Evolutionary conservation across 129 eudicot species (phyloP).

Genomic region (Solidago caesia): DNA sequence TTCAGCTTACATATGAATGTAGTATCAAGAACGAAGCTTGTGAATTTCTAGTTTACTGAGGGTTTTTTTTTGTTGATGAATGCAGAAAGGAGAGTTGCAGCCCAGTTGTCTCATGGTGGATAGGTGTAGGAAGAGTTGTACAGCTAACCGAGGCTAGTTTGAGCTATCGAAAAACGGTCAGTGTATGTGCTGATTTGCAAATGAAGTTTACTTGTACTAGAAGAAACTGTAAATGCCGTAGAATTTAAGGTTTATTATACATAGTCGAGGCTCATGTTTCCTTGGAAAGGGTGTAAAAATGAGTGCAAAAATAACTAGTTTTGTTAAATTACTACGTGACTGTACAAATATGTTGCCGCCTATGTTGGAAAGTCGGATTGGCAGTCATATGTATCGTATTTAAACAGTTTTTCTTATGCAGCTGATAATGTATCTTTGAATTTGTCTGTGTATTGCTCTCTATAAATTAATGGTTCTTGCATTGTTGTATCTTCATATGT

Average conservation of each 20-base stretch:
- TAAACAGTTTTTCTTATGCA: slow-evolving; percentile 22
- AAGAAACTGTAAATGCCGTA: slow-evolving; percentile 86
- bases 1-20: neutral
- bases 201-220: slow-evolving; percentile 78
- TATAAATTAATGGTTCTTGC: neutral
- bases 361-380: slow-evolving; percentile 17
- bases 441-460: neutral
- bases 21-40: neutral
- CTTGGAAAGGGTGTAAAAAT: slow-evolving; percentile 35
- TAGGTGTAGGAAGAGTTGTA: slow-evolving; percentile 67
- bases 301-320: slow-evolving; percentile 31
- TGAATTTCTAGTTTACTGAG: neutral
- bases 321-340: slow-evolving; percentile 32
- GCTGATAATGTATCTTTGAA: slow-evolving; percentile 14
- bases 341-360: slow-evolving; percentile 38
- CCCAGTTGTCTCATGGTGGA: slow-evolving; percentile 57
- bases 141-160: slow-evolving; percentile 98
- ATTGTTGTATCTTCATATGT: too few species aligned
- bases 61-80: neutral
- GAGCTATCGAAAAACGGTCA: slow-evolving; percentile 45
- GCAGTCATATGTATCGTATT: slow-evolving; percentile 27
- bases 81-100: slow-evolving; percentile 88
- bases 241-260: slow-evolving; percentile 65
- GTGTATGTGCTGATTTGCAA: slow-evolving; percentile 41
- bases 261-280: slow-evolving; percentile 50